Evolutionary conservation across 441 rosid species (phyloP), one percentile per base, ranked within the genome.

Genomic region (Populus hybrid): DNA sequence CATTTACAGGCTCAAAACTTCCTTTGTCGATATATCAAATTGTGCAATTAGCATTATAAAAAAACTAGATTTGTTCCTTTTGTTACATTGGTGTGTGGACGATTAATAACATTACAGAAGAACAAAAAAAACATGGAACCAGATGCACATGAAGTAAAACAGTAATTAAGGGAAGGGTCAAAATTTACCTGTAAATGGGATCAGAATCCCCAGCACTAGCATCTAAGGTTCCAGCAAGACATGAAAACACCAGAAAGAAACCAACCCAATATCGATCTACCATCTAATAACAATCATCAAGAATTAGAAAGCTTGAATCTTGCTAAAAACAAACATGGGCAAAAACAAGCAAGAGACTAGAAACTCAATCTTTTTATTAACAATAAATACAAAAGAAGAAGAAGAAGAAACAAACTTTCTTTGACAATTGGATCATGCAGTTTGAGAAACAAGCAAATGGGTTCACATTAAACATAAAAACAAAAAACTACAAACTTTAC

Each of bases 121-220:
- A 30, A 21, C 65, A 9, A 63, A 63, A 63, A 19, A 24, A 11
- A 9, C 5, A 23, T 63, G 30, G 28, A 63, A 63, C 28, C 67
- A 63, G 67, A 63, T 63, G 24, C 67, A 21, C 67, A 63, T 19
- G 5, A 63, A 7, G 28, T 24, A 63, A 63, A 8, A 19, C 0
- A 63, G 14, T 7, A 63, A 63, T 3, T 9, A n/a, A 23, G 9
- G 26, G 24, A 24, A 63, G 5, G 67, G 12, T 19, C 53, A 12
- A 46, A 46, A 46, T 46, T 73, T 85, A 93, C 98, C 93, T 89
- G 92, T 94, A 95, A 70, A 61, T 73, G 11, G 91, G 93, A 86
- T 95, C 91, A 26, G 89, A 89, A 86, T 95, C 98, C 35, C 99
- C 99, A 73, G 86, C 89, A 81, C 97, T 95, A 63, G 93, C 95